Evolutionary conservation across 495 filamentous ascomycete genomes (phyloP), one percentile per base, ranked within the genome.

Genomic region (Bryoglossum gracile): DNA sequence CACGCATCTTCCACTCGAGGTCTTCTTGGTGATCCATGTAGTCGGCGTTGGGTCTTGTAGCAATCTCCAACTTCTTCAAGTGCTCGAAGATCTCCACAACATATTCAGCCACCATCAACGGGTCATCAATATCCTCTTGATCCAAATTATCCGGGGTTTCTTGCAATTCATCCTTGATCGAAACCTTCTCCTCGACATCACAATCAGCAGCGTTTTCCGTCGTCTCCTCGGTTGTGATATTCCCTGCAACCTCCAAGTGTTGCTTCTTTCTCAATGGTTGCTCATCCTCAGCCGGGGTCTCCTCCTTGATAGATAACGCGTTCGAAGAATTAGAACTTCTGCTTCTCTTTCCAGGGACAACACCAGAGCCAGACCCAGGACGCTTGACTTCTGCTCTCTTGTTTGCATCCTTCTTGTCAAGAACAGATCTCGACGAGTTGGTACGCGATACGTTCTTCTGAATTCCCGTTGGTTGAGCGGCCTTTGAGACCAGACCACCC

Each of bases 41-140:
- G 41, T 90, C 68, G 8, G 89, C 82, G 66, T 97, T 97, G 34
- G 94, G 87, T 57, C 87, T 70, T 2, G 89, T 91, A 8, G 78
- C 72, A 60, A 81, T 68, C 66, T 98, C 92, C 8, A 98, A 78
- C 47, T 92, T 82, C 55, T 79, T 82, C 55, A 97, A 78, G 64
- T 98, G 96, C 34, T 97, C 91, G 66, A 98, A 97, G 59, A 98
- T 97, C 66, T 98, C 92, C 32, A 81, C 81, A 26, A 94, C 92
- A 62, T 98, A 98, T 62, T 98, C 92, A 25, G 94, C 87, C 33
- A 90, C 94, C 91, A 97, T 97, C 57, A 95, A 70, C 13, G 92
- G 94, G 60, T 98, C 92, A 53, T 94, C 87, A 30, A 83, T 50
- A 63, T 97, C 92, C 61, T 97, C 90, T 24, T 68, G 71, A 59